Conservation (phyloP, 441 rosid species). For the Jatropha multifida region DNA sequence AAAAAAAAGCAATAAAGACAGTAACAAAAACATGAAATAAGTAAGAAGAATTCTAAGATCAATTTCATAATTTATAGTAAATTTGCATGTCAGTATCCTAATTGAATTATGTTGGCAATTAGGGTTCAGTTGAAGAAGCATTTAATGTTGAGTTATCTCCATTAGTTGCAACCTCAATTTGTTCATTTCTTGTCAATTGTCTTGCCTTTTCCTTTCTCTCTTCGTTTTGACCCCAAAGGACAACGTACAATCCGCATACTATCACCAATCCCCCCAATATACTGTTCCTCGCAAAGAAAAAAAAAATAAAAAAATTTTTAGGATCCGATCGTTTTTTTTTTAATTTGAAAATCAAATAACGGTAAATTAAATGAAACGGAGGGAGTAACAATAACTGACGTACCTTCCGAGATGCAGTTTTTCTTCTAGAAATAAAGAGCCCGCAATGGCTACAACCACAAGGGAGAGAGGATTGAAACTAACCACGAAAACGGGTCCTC, state of each 20-base stretch:
- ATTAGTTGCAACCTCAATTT: not conserved
- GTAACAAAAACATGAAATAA: no score
- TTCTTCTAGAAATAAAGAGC: conserved; percentile 20
- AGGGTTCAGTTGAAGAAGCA: not conserved
- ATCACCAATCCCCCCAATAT: conserved; percentile 11
- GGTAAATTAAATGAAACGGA: no score
- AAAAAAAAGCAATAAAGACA: no score
- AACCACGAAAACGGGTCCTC: conserved; percentile 24
- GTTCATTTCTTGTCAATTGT: not conserved
- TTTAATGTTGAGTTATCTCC: not conserved
- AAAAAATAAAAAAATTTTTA: not conserved
- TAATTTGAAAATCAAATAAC: no score
- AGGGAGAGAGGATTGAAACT: conserved; percentile 20
- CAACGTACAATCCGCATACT: conserved; percentile 12
- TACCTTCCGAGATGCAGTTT: conserved; percentile 27
- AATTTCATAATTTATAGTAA: no score
- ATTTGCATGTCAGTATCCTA: no score
- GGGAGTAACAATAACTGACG: not conserved
- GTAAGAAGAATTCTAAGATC: no score
- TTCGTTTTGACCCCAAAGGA: conserved; percentile 20
- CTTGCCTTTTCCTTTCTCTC: not conserved
- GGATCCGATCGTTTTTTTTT: no score
- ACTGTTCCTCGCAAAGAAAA: not conserved
- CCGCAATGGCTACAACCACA: conserved; percentile 12
- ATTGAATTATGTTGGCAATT: no score